These are phyloP conservation scores for Fomitopsis pulvina DNA, from an alignment of 768 basidiomycete genomes.

Conservation along the genomic window DNA sequence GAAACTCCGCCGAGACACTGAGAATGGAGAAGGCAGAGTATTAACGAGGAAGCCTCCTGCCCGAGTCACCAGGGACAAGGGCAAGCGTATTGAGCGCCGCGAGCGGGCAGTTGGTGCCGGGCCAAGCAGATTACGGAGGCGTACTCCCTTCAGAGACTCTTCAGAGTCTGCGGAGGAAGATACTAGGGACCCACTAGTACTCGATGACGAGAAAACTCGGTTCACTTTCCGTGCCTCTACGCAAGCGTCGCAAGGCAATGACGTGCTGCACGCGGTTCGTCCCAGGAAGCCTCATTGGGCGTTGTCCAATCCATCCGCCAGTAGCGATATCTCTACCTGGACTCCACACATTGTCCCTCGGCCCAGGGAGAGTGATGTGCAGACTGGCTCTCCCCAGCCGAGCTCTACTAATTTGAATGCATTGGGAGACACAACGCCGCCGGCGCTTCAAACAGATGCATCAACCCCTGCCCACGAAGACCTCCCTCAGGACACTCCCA, in stretches of 20 bases:
- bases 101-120: not conserved
- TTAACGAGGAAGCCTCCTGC: not conserved
- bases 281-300: no score
- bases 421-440: not conserved
- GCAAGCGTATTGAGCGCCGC: not conserved
- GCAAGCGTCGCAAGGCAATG: not conserved
- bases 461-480: not conserved
- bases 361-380: no score
- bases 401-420: not conserved
- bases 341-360: not conserved
- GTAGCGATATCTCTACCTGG: not conserved
- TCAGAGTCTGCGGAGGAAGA: not conserved
- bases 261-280: not conserved
- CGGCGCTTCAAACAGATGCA: not conserved
- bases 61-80: conserved; percentile 4
- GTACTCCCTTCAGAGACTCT: conserved; percentile 3
- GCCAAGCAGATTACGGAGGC: not conserved
- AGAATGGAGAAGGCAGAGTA: not conserved
- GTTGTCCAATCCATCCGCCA: not conserved
- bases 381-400: no score
- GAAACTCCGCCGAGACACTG: not conserved
- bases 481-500: not conserved
- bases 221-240: not conserved
- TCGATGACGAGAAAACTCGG: conserved; percentile 1
- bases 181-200: not conserved